phyloP scores from a whole-genome alignment of 495 filamentous ascomycete genomes.

The Xylaria sp. region DNA sequence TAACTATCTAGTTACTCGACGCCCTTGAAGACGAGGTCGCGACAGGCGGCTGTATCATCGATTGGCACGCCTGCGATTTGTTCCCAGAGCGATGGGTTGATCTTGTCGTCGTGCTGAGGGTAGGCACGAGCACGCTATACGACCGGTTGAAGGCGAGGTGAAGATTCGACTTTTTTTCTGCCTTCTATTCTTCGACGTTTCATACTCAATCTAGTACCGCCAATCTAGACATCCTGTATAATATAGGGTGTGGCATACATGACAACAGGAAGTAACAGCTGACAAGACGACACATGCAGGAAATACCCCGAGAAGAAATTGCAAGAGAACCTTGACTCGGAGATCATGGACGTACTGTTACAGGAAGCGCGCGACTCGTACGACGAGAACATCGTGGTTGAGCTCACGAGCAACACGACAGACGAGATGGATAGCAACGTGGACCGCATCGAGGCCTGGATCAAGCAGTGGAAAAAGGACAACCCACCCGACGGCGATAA shows the following conservation, averaged over 20 bases:
- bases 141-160: constrained; percentile 67
- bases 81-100: constrained; percentile 96
- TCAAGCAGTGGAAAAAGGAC: constrained; percentile 80
- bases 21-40: constrained; percentile 81
- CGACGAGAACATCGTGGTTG: constrained; percentile 87
- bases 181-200: background rate
- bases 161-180: background rate
- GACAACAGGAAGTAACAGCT: background rate
- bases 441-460: constrained; percentile 81
- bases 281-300: constrained; percentile 46
- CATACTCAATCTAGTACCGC: background rate
- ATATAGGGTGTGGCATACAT: background rate
- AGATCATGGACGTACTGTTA: constrained; percentile 95
- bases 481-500: constrained; percentile 37
- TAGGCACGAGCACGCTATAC: constrained; percentile 78
- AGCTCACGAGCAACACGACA: constrained; percentile 79
- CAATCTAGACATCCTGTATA: background rate
- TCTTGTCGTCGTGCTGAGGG: constrained; percentile 89
- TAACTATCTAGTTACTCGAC: constrained; percentile 73
- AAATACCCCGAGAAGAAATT: constrained; percentile 85
- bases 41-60: constrained; percentile 86
- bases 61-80: constrained; percentile 98
- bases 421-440: constrained; percentile 90
- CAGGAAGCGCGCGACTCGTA: constrained; percentile 90
- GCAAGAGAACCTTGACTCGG: constrained; percentile 94